Percentiles rank a stretch among this genome's conserved stretches.
These are phyloP conservation scores for Protomyces pachydermus DNA, from an alignment of 1,139 yeast species.

Conservation along the genomic window DNA sequence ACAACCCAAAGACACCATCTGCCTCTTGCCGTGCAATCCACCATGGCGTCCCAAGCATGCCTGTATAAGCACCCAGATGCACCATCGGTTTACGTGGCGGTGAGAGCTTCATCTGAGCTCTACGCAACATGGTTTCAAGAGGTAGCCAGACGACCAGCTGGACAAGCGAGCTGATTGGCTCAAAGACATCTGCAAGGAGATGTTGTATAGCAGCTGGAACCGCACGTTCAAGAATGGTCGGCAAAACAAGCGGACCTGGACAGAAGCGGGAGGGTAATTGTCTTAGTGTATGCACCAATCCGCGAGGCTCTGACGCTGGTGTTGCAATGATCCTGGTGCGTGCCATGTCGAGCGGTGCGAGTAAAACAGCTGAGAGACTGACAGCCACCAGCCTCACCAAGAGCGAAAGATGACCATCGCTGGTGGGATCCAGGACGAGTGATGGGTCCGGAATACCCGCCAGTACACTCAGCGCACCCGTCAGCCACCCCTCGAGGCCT, in stretches of 20 bases:
- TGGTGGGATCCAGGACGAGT: conserved; percentile 60
- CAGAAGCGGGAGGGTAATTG: conserved; percentile 44
- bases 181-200: conserved; percentile 54
- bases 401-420: conserved; percentile 43
- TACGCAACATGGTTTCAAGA: conserved; percentile 74
- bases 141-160: conserved; percentile 79
- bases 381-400: conserved; percentile 66
- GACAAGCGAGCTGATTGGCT: conserved; percentile 53
- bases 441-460: conserved; percentile 74
- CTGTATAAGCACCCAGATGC: conserved; percentile 48
- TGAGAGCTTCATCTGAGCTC: conserved; percentile 67
- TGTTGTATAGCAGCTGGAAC: conserved; percentile 59
- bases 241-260: conserved; percentile 53
- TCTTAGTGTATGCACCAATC: conserved; percentile 42
- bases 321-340: conserved; percentile 49
- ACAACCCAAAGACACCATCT: conserved; percentile 24
- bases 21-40: conserved; percentile 39
- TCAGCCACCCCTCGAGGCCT: conserved; percentile 51
- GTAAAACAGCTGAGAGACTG: conserved; percentile 64
- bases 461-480: conserved; percentile 85
- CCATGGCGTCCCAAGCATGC: conserved; percentile 51
- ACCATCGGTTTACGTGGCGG: conserved; percentile 36
- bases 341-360: conserved; percentile 78
- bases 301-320: conserved; percentile 21
- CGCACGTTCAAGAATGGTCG: conserved; percentile 59